Base-by-base conservation (phyloP, 257 asterid genomes). In the Knoxia roxburghii region DNA sequence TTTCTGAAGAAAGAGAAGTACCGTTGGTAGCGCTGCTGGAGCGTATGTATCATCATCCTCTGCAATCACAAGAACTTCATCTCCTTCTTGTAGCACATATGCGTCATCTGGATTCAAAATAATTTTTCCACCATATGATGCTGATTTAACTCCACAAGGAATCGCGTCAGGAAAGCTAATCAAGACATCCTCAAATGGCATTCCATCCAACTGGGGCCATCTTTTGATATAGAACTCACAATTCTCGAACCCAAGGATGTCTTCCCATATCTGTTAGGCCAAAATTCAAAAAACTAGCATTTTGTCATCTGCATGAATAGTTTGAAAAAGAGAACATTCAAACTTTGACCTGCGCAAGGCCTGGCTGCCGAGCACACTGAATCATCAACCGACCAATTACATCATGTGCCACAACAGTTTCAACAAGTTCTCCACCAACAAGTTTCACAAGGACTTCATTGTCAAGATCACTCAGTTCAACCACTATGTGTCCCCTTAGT, bases 311-410 rank as follows among this genome's bases (percentile, higher is more conserved):
- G 52, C 35, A 43, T 21, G 20, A 70, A 48, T 30, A 58, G 26
- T 23, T 20, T 53, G 32, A 58, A 20, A 74, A 55, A 46, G 21
- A 56, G 26, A 69, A 61, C 15, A 6, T 8, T 12, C 51, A 61
- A 65, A 39, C 68, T 53, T 67, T 78, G 80, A 89, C 97, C 96
- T 87, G 96, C n/a, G 96, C 97, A 68, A 90, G 96, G 65, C 97
- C 97, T 61, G 97, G 97, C 71, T 90, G 97, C 29, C 96, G 86
- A 75, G 97, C 97, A 82, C 97, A 90, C 69, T 90, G 97, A 68
- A 90, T 90, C 97, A 90, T 90, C 77, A 90, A 79, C 69, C 97
- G 82, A 70, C 97, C 97, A 71, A 88, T 90, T 60, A 88, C 97
- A 72, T 90, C 97, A 80, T 90, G 97, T 0, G 97, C 97, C 51